phyloP scores from a whole-genome alignment of 169 alveolate species.

The Neospora caninum region DNA sequence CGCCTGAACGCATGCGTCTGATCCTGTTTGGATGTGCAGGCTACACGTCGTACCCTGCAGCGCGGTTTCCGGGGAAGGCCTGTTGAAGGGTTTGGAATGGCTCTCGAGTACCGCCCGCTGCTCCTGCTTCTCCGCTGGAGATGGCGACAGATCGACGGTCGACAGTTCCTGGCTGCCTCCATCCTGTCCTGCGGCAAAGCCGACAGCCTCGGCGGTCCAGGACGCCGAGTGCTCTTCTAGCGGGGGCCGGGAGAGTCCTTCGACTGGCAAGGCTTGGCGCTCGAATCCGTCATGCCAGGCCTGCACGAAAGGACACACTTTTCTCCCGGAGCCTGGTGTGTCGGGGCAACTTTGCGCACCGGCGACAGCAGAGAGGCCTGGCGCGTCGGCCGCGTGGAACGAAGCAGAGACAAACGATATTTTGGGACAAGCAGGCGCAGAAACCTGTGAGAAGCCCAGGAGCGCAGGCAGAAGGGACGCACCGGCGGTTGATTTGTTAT shows the following conservation, averaged over 20 bases:
- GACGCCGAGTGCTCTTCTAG: too few species aligned
- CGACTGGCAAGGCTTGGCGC: too few species aligned
- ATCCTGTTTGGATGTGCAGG: not conserved
- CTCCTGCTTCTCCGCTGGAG: not conserved
- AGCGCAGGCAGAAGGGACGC: not conserved
- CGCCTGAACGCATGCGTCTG: not conserved
- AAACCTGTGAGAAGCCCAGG: too few species aligned
- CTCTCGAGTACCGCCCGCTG: not conserved
- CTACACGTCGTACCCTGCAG: constrained; percentile 18
- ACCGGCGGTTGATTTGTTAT: not conserved
- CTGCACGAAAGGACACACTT: too few species aligned
- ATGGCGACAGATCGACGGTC: not conserved
- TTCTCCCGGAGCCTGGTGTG: too few species aligned
- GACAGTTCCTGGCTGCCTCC: not conserved
- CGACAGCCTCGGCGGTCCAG: not conserved
- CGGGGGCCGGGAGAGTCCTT: too few species aligned
- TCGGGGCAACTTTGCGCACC: too few species aligned
- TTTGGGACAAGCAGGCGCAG: not conserved
- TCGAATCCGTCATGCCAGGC: too few species aligned
- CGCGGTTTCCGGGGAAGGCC: constrained; percentile 31
- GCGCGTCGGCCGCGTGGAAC: not conserved
- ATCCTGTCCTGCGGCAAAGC: not conserved
- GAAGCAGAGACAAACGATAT: not conserved
- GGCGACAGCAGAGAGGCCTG: not conserved
- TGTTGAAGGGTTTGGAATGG: constrained; percentile 20